Conservation (phyloP, 345 rosid species). For the Salix koriyanagi region DNA sequence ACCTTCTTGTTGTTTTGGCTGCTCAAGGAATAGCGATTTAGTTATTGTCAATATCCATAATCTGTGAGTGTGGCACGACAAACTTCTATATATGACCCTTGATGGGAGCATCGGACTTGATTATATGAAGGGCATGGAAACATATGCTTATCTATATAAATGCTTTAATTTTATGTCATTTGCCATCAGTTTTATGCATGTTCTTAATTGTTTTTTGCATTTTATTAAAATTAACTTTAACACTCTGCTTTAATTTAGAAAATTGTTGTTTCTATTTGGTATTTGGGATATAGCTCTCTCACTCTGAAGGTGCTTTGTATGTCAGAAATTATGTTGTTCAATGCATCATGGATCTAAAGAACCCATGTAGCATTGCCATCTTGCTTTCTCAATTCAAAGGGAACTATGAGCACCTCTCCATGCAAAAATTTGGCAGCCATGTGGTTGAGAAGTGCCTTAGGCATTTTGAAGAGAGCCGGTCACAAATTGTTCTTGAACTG, state of each 20-base stretch:
- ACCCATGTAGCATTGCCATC: slow-evolving; percentile 30
- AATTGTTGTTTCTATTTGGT: background rate
- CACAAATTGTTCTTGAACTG: slow-evolving; percentile 51
- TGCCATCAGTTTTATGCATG: background rate
- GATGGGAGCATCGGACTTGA: background rate
- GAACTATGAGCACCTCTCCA: slow-evolving; percentile 54
- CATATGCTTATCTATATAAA: background rate
- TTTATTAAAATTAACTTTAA: background rate
- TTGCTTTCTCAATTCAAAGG: slow-evolving; percentile 46
- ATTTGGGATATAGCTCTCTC: background rate
- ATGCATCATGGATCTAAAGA: slow-evolving; percentile 50
- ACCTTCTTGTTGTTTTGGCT: background rate
- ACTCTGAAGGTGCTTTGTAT: slow-evolving; percentile 11
- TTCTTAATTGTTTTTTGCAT: background rate
- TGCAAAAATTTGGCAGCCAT: slow-evolving; percentile 73
- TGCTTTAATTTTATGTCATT: background rate
- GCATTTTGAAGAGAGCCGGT: slow-evolving; percentile 42
- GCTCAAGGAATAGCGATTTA: too few relatives aligned
- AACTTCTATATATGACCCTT: background rate
- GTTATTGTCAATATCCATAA: background rate
- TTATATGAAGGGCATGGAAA: too few relatives aligned
- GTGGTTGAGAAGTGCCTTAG: slow-evolving; percentile 69
- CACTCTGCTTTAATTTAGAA: background rate
- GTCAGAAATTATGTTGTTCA: slow-evolving; percentile 76
- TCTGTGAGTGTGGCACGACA: background rate